Percentiles rank a stretch among this genome's conserved stretches.
Conservation (phyloP, 2,329 filamentous ascomycete genomes). For the Pyricularia pennisetigena region DNA sequence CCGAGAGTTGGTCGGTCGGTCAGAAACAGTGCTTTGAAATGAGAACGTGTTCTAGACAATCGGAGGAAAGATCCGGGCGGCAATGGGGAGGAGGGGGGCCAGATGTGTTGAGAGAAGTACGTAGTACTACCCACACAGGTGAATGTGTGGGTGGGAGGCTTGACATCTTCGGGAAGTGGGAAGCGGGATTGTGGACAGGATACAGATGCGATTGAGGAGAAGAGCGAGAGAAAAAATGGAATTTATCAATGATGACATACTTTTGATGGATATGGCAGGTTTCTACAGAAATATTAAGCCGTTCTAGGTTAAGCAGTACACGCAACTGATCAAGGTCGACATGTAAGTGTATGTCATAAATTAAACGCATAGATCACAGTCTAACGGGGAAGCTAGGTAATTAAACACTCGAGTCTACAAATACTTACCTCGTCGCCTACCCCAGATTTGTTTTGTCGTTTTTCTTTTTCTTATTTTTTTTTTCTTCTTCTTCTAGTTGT, state of each 20-base stretch:
- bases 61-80: neutral
- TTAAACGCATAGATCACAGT: neutral
- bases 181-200: neutral
- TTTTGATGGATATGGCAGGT: neutral
- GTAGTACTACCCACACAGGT: neutral
- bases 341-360: neutral
- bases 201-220: neutral
- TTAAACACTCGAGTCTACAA: neutral
- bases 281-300: neutral
- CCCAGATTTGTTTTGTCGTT: neutral
- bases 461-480: neutral
- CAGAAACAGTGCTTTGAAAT: neutral
- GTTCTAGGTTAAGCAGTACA: neutral
- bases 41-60: neutral
- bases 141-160: neutral
- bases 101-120: too few species aligned
- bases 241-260: neutral
- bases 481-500: neutral
- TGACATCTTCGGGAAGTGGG: neutral
- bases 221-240: neutral
- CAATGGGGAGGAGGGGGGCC: neutral
- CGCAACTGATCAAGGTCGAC: neutral
- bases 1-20: neutral
- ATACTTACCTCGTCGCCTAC: neutral
- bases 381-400: neutral